Evolutionary conservation across 257 asterid genomes (phyloP), one percentile per base, ranked within the genome.

Genomic region (Nicotiana obtusifolia): DNA sequence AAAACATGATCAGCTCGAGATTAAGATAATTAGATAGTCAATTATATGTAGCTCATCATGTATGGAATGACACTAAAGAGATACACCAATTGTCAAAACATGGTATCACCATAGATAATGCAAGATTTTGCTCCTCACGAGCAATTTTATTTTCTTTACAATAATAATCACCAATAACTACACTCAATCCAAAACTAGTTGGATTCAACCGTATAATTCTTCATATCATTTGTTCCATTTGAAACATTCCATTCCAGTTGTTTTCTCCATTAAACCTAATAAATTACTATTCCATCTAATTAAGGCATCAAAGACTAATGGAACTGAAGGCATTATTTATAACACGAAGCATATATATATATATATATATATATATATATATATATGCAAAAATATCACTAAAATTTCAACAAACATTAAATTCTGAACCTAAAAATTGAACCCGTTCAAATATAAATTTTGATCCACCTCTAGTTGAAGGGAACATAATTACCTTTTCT

Each of bases 401-500:
- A 20, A 60, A 60, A 20, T 3, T 59, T 59, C 15, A n/a, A 59
- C 64, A 59, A 59, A n/a, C 9, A 59, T 59, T 49, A 7, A n/a
- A 59, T 59, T n/a, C 28, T 14, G 20, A 17, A 59, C 2, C 65
- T 10, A 60, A 60, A 60, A 2, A 22, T 11, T 10, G 37, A 22
- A 24, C 19, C 19, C 9, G 1, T 26, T 64, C 57, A 73, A 47
- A 73, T 24, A 22, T 47, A 73, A 73, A 73, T 73, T 47, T 2
- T 47, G 22, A 71, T 71, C 1, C 4, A 7, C 3, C 7, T 61
- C 13, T 3, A 10, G 1, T 5, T 6, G 24, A 56, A 4, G 3
- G 33, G 78, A 13, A 35, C 3, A 4, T 5, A 16, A 13, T 47
- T 73, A 93, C 98, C 93, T 93, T 95, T 47, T 95, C 97, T 56